Percentiles rank a stretch among this genome's conserved stretches.
Conservation (phyloP, 176 grass and related monocot species). For the Puccinellia tenuiflora region DNA sequence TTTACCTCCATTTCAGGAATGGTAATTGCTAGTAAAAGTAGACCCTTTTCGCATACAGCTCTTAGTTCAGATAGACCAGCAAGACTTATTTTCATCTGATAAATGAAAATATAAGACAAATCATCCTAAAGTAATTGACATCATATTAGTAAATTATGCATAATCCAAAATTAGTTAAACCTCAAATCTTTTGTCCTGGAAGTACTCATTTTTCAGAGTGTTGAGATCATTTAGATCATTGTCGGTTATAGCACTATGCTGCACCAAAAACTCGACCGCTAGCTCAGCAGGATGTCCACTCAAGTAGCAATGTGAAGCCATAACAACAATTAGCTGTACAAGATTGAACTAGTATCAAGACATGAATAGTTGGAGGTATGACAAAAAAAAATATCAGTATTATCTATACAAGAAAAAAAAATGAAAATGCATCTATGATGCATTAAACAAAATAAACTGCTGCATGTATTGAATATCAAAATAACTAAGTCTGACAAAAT, state of each 20-base stretch:
- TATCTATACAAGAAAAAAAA: not conserved
- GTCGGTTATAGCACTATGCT: constrained; percentile 77
- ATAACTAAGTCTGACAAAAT: not conserved
- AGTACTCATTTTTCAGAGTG: constrained; percentile 59
- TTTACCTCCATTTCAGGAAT: constrained; percentile 99
- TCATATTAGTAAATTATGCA: constrained; percentile 4
- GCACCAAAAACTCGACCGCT: constrained; percentile 76
- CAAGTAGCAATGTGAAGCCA: constrained; percentile 97
- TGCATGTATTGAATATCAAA: not conserved
- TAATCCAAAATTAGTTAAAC: constrained; percentile 26
- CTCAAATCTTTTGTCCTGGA: constrained; percentile 87
- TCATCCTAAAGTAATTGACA: constrained; percentile 2
- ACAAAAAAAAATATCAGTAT: constrained; percentile 12
- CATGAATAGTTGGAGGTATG: constrained; percentile 11
- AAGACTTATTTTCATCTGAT: constrained; percentile 63
- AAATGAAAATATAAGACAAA: constrained; percentile 18
- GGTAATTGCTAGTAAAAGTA: constrained; percentile 96
- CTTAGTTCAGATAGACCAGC: constrained; percentile 74
- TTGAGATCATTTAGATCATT: constrained; percentile 56
- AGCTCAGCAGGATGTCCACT: constrained; percentile 74
- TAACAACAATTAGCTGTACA: constrained; percentile 93
- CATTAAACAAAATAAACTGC: not conserved
- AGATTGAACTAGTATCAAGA: constrained; percentile 34
- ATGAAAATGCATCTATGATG: not conserved
- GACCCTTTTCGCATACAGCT: constrained; percentile 87